Evolutionary conservation across 2,329 filamentous ascomycete species (phyloP), one percentile per base, ranked within the genome.

Genomic region (Mollisia scopiformis): DNA sequence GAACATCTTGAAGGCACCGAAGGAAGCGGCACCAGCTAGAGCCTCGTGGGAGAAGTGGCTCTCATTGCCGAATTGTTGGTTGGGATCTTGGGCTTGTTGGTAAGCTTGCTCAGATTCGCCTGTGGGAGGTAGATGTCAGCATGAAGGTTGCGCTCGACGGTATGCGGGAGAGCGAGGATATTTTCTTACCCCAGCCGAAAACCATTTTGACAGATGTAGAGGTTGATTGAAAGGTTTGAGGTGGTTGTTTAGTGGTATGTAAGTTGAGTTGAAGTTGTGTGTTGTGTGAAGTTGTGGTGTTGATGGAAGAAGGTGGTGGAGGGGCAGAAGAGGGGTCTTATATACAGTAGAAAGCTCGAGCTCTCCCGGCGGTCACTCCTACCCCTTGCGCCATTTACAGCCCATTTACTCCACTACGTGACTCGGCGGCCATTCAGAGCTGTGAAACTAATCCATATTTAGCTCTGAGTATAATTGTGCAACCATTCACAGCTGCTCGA

Each of bases 1-100:
- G 71, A 88, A 93, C 23, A 88, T 80, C 82, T 92, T 92, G 84
- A 94, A 90, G 70, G 87, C 91, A 66, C 86, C 88, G 73, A 94
- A 94, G 64, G 88, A 86, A 60, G 90, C 91, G 60, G 87, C 91
- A 64, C 90, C 90, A 66, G 88, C 90, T 58, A 93, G 74, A 51
- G 91, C 73, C 79, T 95, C 90, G 77, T 94, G 91, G 68, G 84
- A 84, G 71, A 91, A 78, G 72, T 84, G 83, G 69, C 83, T 80
- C 77, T 91, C 78, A 78, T 91, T 62, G 55, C 66, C 46, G 25
- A 90, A 78, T 30, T 59, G 39, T 31, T 52, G 39, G 77, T 90
- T 60, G 30, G 59, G 11, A 41, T 75, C 68, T 71, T 82, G 78
- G 62, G 79, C 70, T 66, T 80, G 67, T 62, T 82, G 75, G 67